Percentiles rank a stretch among this genome's conserved stretches.
phyloP scores from a whole-genome alignment of 1,139 yeast genomes.

The Wickerhamiella pararugosa region DNA sequence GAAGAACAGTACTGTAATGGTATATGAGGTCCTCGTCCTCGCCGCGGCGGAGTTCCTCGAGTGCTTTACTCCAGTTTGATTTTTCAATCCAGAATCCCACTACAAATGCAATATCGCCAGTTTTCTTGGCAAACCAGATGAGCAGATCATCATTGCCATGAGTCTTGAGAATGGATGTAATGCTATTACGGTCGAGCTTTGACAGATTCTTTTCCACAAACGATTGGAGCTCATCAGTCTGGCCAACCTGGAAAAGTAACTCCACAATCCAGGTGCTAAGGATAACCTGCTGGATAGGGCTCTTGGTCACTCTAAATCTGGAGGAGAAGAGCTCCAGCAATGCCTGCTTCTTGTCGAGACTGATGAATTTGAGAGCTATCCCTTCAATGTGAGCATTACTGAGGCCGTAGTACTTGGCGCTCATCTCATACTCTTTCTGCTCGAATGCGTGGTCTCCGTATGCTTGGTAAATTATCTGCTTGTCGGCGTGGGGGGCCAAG shows the following conservation, averaged over 20 bases:
- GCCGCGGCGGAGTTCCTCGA: conserved; percentile 41
- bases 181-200: conserved; percentile 44
- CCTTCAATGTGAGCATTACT: conserved; percentile 60
- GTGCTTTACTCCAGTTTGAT: conserved; percentile 54
- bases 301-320: conserved; percentile 33
- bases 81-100: conserved; percentile 49
- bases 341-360: conserved; percentile 29
- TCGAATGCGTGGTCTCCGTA: conserved; percentile 46
- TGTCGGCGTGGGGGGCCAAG: conserved; percentile 30
- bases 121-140: conserved; percentile 49
- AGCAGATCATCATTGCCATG: conserved; percentile 53
- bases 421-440: conserved; percentile 28
- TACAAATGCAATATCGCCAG: conserved; percentile 56
- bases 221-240: conserved; percentile 26
- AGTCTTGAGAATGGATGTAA: conserved; percentile 55
- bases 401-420: conserved; percentile 49
- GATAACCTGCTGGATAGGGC: conserved; percentile 40
- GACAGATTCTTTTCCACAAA: conserved; percentile 15
- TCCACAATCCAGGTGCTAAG: conserved; percentile 80
- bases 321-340: conserved; percentile 42
- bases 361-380: conserved; percentile 49
- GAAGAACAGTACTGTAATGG: conserved; percentile 48
- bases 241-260: conserved; percentile 33
- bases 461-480: conserved; percentile 42
- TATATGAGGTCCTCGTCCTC: conserved; percentile 40